Conservation (phyloP, 495 filamentous ascomycete genomes). For the Jackrogersella minutella region DNA sequence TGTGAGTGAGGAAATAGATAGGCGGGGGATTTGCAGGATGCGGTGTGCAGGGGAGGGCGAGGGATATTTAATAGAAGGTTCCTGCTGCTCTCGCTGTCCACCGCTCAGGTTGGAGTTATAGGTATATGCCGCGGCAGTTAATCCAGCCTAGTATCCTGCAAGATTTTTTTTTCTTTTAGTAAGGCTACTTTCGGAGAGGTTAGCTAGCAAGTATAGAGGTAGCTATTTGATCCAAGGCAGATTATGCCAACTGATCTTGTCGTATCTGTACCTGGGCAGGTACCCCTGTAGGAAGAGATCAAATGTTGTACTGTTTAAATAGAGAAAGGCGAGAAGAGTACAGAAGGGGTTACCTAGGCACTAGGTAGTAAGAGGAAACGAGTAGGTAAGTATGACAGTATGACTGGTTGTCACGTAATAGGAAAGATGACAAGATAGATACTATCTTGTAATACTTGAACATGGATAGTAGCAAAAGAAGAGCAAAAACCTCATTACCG, state of each 20-base stretch:
- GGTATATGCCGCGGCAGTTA: neutral
- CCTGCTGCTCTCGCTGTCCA: neutral
- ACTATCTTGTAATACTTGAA: too few species aligned
- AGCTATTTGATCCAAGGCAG: neutral
- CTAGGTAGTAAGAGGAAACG: too few species aligned
- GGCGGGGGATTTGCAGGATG: conserved; percentile 10
- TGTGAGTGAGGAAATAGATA: conserved; percentile 27
- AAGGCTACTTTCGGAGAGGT: too few species aligned
- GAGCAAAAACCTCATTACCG: too few species aligned
- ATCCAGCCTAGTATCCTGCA: neutral
- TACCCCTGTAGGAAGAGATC: too few species aligned
- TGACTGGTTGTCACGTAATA: conserved; percentile 4
- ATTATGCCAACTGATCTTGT: neutral
- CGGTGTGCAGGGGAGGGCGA: conserved; percentile 17
- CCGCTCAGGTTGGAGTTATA: neutral
- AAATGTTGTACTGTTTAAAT: neutral
- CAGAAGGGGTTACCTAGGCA: too few species aligned
- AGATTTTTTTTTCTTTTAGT: conserved; percentile 1
- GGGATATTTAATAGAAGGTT: conserved; percentile 7
- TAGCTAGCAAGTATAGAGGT: conserved; percentile 1
- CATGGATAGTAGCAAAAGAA: too few species aligned
- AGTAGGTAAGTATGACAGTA: neutral
- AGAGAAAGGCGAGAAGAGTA: neutral
- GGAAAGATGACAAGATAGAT: neutral
- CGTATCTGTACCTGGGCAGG: neutral